phyloP scores from a whole-genome alignment of 2,329 filamentous ascomycete species.

The Coniochaeta prunicola region DNA sequence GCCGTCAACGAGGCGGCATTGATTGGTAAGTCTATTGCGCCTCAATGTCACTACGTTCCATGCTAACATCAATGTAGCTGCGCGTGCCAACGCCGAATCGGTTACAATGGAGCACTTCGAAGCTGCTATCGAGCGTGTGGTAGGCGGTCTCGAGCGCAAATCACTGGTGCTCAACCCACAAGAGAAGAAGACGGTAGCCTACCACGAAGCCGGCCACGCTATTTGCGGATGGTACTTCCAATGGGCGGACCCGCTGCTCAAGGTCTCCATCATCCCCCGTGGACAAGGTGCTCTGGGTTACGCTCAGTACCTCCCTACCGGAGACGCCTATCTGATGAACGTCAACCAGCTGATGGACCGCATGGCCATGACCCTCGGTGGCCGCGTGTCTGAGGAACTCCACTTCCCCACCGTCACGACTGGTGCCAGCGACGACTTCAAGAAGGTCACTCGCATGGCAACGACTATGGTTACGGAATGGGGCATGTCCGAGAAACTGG shows the following conservation, averaged over 20 bases:
- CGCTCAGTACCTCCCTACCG: conserved; percentile 89
- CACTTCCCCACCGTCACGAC: conserved; percentile 96
- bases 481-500: conserved; percentile 95
- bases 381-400: conserved; percentile 89
- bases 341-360: conserved; percentile 95
- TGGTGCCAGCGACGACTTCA: conserved; percentile 94
- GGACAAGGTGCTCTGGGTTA: conserved; percentile 91
- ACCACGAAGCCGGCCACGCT: conserved; percentile 82
- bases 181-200: conserved; percentile 65
- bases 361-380: conserved; percentile 98
- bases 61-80: conserved; percentile 55
- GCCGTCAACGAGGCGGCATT: conserved; percentile 96
- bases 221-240: conserved; percentile 98
- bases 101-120: conserved; percentile 92
- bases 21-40: conserved; percentile 61
- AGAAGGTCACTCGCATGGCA: conserved; percentile 94
- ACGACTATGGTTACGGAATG: conserved; percentile 99
- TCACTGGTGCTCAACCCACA: conserved; percentile 86
- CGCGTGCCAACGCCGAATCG: conserved; percentile 69
- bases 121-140: conserved; percentile 92
- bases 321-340: conserved; percentile 93
- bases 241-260: conserved; percentile 92
- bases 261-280: conserved; percentile 97
- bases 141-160: conserved; percentile 95
- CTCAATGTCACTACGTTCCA: background rate